phyloP scores from a whole-genome alignment of 176 grass and related monocot species.

The Oryza brachyantha region DNA sequence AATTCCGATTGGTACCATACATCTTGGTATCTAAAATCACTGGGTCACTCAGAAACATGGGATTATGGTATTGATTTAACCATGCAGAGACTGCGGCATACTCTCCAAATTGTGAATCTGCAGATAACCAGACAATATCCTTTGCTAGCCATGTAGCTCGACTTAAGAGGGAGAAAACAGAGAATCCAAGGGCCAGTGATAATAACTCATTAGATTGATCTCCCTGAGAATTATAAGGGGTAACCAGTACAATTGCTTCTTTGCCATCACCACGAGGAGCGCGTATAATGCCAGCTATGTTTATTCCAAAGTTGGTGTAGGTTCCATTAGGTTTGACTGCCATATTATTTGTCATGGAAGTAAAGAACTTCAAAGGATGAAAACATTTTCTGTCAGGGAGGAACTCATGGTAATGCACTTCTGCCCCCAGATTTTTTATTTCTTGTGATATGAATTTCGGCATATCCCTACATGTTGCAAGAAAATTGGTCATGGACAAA shows the following conservation, averaged over 20 bases:
- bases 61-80: slow-evolving; percentile 88
- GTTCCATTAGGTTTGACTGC: slow-evolving; percentile 37
- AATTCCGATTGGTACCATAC: slow-evolving; percentile 18
- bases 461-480: slow-evolving; percentile 54
- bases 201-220: slow-evolving; percentile 57
- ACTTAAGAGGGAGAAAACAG: slow-evolving; percentile 80
- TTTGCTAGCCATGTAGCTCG: slow-evolving; percentile 78
- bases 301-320: slow-evolving; percentile 47
- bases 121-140: slow-evolving; percentile 89
- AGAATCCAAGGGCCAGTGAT: slow-evolving; percentile 84
- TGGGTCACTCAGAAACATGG: slow-evolving; percentile 48
- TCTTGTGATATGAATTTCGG: slow-evolving; percentile 57
- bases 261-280: slow-evolving; percentile 95
- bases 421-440: slow-evolving; percentile 66
- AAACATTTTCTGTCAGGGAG: slow-evolving; percentile 50
- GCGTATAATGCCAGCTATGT: slow-evolving; percentile 75
- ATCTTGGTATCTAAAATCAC: slow-evolving; percentile 25
- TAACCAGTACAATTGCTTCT: slow-evolving; percentile 91
- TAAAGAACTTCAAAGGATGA: slow-evolving; percentile 77
- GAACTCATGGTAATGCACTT: slow-evolving; percentile 84
- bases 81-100: slow-evolving; percentile 74
- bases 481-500: background rate
- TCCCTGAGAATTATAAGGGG: slow-evolving; percentile 77
- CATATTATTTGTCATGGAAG: slow-evolving; percentile 45
- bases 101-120: slow-evolving; percentile 87